Base-by-base conservation (phyloP, 225 moss, liverwort and hornwort species). In the Pleurozium schreberi region DNA sequence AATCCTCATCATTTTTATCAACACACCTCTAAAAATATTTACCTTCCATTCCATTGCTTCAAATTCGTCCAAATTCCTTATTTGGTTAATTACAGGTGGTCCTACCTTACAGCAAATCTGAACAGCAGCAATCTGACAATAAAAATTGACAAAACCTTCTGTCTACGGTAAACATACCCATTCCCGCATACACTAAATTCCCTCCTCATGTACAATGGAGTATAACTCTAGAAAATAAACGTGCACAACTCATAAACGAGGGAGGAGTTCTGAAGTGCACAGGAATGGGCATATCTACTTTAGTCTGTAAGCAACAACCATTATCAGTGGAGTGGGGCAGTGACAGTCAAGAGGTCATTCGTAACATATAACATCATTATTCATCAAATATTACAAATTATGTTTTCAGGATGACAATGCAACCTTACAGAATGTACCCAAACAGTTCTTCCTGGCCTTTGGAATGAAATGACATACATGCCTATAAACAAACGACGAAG, bases 381-480 rank as follows among this genome's bases (percentile, higher is more conserved):
- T 61, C 68, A 13, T 11, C 65, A 86, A 85, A 89, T 89, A 84
- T 87, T 87, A 92, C 87, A 90, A 89, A 31, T n/a, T n/a, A n/a
- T 86, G 76, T 47, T 81, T 82, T 70, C 89, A 87, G 69, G 88
- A 33, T 60, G 45, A 88, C 67, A 75, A 87, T 64, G 84, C 67
- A 84, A 80, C 22, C 82, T 49, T 78, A 69, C 69, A 78, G 74
- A 87, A 78, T 73, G 86, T 87, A 85, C 66, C 36, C 64, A 53
- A 90, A 85, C 59, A 81, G 18, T 80, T 61, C 34, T 23, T 52
- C 91, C 75, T 81, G 63, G 86, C 63, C 88, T 83, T 49, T 86
- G 60, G 26, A 59, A 75, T 87, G 67, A 64, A 85, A 93, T 85
- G 84, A 91, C 88, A 84, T 88, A 93, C 82, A 91, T 58, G 86